Conservation (phyloP, 164 flowering plant genomes). For the Vitis cinerea region DNA sequence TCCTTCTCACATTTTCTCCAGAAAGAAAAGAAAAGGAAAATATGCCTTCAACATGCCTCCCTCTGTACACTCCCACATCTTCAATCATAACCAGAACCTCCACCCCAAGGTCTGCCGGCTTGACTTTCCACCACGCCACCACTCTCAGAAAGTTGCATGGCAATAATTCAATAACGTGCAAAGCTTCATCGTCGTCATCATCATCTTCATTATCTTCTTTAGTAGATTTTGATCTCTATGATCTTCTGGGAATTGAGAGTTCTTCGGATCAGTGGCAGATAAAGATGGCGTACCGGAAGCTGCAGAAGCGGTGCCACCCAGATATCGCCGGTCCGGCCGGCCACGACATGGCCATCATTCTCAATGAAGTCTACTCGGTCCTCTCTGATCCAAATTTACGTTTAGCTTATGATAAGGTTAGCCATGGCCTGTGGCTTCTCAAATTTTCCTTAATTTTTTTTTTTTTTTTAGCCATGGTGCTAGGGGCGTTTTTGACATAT, state of each 20-base stretch:
- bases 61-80: slow-evolving; percentile 21
- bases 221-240: slow-evolving; percentile 73
- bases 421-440: neutral
- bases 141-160: slow-evolving; percentile 7
- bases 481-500: no score
- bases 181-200: slow-evolving; percentile 30
- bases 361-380: slow-evolving; percentile 77
- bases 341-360: slow-evolving; percentile 93
- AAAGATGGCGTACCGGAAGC: slow-evolving; percentile 64
- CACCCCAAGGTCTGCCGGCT: neutral
- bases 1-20: no score
- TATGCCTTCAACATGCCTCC: slow-evolving; percentile 30
- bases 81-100: slow-evolving; percentile 13
- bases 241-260: slow-evolving; percentile 79
- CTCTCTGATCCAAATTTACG: slow-evolving; percentile 77
- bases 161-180: slow-evolving; percentile 24
- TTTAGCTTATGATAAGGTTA: slow-evolving; percentile 72
- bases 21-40: neutral
- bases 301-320: slow-evolving; percentile 93
- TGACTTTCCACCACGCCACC: slow-evolving; percentile 4
- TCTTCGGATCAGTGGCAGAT: slow-evolving; percentile 57
- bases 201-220: slow-evolving; percentile 19
- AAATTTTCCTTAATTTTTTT: neutral
- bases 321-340: slow-evolving; percentile 88
- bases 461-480: no score